Percentiles rank a stretch among this genome's conserved stretches.
Evolutionary conservation across 495 filamentous ascomycete genomes (phyloP).

Genomic region (Staphylotrichum tortipilum): DNA sequence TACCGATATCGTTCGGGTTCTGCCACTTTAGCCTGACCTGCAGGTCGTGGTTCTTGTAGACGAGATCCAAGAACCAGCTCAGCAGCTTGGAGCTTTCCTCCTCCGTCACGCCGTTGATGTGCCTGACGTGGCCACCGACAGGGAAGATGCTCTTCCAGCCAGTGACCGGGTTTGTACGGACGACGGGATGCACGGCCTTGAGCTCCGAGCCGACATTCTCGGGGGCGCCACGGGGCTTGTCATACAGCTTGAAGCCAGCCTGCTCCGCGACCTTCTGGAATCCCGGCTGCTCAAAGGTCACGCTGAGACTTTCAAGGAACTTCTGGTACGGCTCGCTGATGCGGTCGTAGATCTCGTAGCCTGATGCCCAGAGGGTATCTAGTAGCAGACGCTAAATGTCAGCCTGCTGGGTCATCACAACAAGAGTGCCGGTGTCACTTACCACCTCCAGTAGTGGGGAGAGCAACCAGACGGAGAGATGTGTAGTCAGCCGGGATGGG

Average conservation of each 20-base stretch:
- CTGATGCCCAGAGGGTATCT: slow-evolving; percentile 54
- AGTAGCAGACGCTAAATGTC: neutral
- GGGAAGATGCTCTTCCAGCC: slow-evolving; percentile 69
- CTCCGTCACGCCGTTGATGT: slow-evolving; percentile 57
- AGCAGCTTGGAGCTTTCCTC: slow-evolving; percentile 54
- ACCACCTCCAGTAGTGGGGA: slow-evolving; percentile 60
- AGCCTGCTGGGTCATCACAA: too few relatives aligned
- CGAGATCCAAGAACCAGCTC: slow-evolving; percentile 47
- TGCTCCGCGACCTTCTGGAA: slow-evolving; percentile 48
- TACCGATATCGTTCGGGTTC: slow-evolving; percentile 49
- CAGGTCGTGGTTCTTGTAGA: slow-evolving; percentile 66
- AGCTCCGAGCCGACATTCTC: slow-evolving; percentile 56
- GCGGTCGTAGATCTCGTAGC: slow-evolving; percentile 68
- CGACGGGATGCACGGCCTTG: slow-evolving; percentile 55
- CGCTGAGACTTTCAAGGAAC: slow-evolving; percentile 59
- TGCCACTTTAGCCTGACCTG: slow-evolving; percentile 62
- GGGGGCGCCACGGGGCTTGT: slow-evolving; percentile 49
- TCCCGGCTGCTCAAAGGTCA: slow-evolving; percentile 52
- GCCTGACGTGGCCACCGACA: slow-evolving; percentile 50
- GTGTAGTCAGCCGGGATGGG: slow-evolving; percentile 57
- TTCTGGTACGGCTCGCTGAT: slow-evolving; percentile 54
- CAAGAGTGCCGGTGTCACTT: slow-evolving; percentile 16
- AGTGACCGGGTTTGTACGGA: slow-evolving; percentile 70
- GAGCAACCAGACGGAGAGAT: slow-evolving; percentile 46
- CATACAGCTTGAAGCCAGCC: slow-evolving; percentile 48